Evolutionary conservation across 768 basidiomycete genomes (phyloP), one percentile per base, ranked within the genome.

Genomic region (Tulasnella sp.): DNA sequence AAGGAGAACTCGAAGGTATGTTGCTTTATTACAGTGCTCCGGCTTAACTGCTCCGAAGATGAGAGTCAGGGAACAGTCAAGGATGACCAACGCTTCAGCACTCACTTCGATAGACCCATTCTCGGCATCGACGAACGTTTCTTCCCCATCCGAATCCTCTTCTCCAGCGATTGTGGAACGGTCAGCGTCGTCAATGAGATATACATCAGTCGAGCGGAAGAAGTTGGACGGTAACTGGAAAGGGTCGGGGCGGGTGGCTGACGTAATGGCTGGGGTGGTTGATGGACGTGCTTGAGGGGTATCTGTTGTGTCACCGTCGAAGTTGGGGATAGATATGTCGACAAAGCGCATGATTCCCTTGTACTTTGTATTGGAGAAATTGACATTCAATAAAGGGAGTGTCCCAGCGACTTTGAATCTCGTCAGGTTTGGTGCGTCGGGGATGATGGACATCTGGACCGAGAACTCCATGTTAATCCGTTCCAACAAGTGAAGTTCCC

Each of bases 381-480:
- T 99, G 84, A 98, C 88, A 83, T 94, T 93, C 14, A 99, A 88
- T 40, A 90, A 90, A 1, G 97, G 97, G 56, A 99, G 87, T 80
- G 92, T 92, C 10, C 97, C 98, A 0, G 95, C 91, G 74, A 98
- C 88, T 85, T 96, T 99, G 88, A 99, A 93, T 52, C 93, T 89
- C 1, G 96, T 90, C 72, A 99, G 89, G 82, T 89, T 95, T 75
- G 93, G 87, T 19, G 91, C 94, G 75, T 90, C 91, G 0, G 95
- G 93, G 42, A 98, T 92, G 81, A 99, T 99, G 1, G 96, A 98
- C 83, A 93, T 97, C 83, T 98, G 94, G 24, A 98, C 90, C 83
- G 92, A 90, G 73, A 99, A 90, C 81, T 93, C 91, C 83, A 99
- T 92, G 85, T 91, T 97, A 83, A 95, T 95, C 71, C 95, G 91